Base-by-base conservation (phyloP, 2,329 filamentous ascomycete species). In the Byssothecium circinans region DNA sequence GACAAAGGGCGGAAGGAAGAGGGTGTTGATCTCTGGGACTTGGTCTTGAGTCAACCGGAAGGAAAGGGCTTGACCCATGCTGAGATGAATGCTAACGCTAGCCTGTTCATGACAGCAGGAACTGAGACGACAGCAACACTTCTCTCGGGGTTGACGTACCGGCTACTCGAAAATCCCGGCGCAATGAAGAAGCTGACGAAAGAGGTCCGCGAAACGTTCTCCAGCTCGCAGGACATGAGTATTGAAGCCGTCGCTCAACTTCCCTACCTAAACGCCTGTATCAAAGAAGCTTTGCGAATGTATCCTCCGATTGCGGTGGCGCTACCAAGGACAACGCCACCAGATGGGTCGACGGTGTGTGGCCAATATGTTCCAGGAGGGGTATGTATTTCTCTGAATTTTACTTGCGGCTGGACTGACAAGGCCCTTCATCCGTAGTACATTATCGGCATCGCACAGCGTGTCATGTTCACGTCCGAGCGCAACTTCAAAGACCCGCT, bases 101-200 rank as follows among this genome's bases (percentile, higher is more conserved):
- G 54, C 2, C 22, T 73, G 0, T 63, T 77, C 29, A 74, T 77
- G 54, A 43, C 73, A 6, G 76, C 74, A 2, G 75, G 75, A 1
- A 72, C 70, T 17, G 75, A 78, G 45, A 77, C 76, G 0, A 73
- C 74, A 0, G 75, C 75, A 0, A 75, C 69, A 0, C 41, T 72
- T 7, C 56, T 77, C 1, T 67, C 64, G 7, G 75, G 72, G 4
- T 40, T 70, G 8, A 72, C 68, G 0, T 76, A 60, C 44, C 44
- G 64, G 12, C 58, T 75, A 0, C 50, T 73, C 6, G 60, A 50
- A 20, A 64, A 71, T 17, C 53, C 64, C 1, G 51, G 50, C 1
- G 53, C 45, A 7, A 54, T 70, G 57, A 40, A 54, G 12, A 61
- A 61, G 19, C 42, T 73, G 0, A 50, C 47, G n/a, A 38, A 57